Base-by-base conservation (phyloP, 1,284 basidiomycete genomes). In the Puccinia coronata region DNA sequence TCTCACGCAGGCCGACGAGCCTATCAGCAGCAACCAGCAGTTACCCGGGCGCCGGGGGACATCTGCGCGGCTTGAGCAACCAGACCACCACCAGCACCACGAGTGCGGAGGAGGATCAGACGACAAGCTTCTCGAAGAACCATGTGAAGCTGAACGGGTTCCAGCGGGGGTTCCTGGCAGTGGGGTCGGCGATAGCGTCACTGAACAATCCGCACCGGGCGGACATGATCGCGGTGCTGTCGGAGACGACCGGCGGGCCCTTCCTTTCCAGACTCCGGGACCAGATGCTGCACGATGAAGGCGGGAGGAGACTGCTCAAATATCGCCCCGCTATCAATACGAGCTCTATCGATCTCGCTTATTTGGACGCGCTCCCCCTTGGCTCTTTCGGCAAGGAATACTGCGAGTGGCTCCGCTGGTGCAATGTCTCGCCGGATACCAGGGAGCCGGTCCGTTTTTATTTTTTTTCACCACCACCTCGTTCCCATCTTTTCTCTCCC, bases 361-460 rank as follows among this genome's bases (percentile, higher is more conserved):
- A 82, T 20, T 87, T 90, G 59, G 88, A 95, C 2, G 89, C 89
- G 0, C 89, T 95, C 63, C 91, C 91, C 0, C 90, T 93, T 79
- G 93, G 92, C 1, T 94, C 93, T 0, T 91, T 98, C 83, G 97
- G 96, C 1, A 88, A 91, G 82, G 91, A 93, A 79, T 99, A 98
- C 86, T 89, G 92, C 80, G 92, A 92, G 78, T 99, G 97, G 96
- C 89, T 99, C 5, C 91, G 94, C 82, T 89, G 92, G 59, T 94
- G 93, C 86, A 91, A 91, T 4, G 92, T 98, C n/a, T 95, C 93
- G 1, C 97, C 97, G 8, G 97, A 99, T 87, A 96, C 96, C 57
- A 89, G 96, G 82, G 93, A 93, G 84, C 92, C 93, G 9, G 96
- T 96, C 84, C 84, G 92, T 87, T 12, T 41, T 55, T 41, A 47